phyloP scores from a whole-genome alignment of 306 rosid genomes.

The Rosa rugosa region DNA sequence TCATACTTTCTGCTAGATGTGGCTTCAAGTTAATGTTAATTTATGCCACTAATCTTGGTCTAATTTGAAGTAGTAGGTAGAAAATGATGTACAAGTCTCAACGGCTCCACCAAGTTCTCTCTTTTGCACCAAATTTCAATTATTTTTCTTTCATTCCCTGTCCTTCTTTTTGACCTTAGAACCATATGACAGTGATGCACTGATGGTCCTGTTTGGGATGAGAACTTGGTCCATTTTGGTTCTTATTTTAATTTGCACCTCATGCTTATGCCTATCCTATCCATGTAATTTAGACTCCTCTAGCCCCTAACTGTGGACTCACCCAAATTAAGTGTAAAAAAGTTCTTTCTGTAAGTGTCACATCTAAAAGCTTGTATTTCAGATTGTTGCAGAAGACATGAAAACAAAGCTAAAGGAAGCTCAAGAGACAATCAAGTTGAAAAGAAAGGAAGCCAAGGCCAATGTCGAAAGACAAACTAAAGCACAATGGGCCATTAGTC shows the following conservation, averaged over 20 bases:
- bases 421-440: slow-evolving; percentile 43
- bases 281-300: not conserved
- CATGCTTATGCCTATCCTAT: not conserved
- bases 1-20: not conserved
- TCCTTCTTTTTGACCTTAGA: slow-evolving; percentile 28
- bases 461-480: slow-evolving; percentile 44
- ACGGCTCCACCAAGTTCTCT: slow-evolving; percentile 21
- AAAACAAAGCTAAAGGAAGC: slow-evolving; percentile 55
- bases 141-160: slow-evolving; percentile 8
- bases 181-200: slow-evolving; percentile 15
- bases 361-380: slow-evolving; percentile 10
- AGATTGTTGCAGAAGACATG: slow-evolving; percentile 45
- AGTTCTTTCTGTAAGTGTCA: not conserved
- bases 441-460: slow-evolving; percentile 52
- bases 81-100: slow-evolving; percentile 4
- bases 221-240: not conserved
- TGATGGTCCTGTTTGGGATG: not conserved
- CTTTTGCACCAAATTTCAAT: slow-evolving; percentile 8
- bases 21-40: not conserved
- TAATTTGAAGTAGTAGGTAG: slow-evolving; percentile 12
- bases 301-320: not conserved
- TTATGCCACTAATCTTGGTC: slow-evolving; percentile 3
- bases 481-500: slow-evolving; percentile 70
- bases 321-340: not conserved
- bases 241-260: slow-evolving; percentile 1